Conservation (phyloP, 75 land plant genomes). For the Pseudotsuga menziesii region DNA sequence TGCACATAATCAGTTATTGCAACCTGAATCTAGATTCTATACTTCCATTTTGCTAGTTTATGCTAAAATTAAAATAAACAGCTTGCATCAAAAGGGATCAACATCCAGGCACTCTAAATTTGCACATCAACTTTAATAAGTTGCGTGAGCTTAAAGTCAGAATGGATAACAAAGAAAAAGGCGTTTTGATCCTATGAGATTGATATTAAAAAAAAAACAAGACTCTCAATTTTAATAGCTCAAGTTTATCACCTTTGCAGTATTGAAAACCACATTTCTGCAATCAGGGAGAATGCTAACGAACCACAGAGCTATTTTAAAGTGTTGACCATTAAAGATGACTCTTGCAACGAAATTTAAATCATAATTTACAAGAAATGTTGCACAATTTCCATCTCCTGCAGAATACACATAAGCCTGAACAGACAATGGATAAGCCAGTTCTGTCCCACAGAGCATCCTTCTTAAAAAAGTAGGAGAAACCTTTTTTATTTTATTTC, state of each 20-base stretch:
- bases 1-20: background rate
- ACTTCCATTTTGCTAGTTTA: background rate
- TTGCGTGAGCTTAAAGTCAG: background rate
- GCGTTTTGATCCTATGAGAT: too few relatives aligned
- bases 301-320: slow-evolving; percentile 75
- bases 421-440: background rate
- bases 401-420: slow-evolving; percentile 64
- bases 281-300: slow-evolving; percentile 87
- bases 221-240: background rate
- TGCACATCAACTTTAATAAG: background rate
- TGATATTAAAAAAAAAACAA: background rate
- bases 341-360: slow-evolving; percentile 27
- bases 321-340: slow-evolving; percentile 28
- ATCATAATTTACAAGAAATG: slow-evolving; percentile 74
- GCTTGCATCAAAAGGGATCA: background rate
- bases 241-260: slow-evolving; percentile 48
- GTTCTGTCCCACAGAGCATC: background rate
- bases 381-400: slow-evolving; percentile 52
- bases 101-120: background rate
- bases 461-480: background rate
- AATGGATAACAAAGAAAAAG: background rate
- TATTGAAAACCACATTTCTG: slow-evolving; percentile 59
- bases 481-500: background rate
- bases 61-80: background rate
- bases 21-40: background rate